phyloP scores from a whole-genome alignment of 805 yeast genomes.

The Hanseniaspora lachancei region DNA sequence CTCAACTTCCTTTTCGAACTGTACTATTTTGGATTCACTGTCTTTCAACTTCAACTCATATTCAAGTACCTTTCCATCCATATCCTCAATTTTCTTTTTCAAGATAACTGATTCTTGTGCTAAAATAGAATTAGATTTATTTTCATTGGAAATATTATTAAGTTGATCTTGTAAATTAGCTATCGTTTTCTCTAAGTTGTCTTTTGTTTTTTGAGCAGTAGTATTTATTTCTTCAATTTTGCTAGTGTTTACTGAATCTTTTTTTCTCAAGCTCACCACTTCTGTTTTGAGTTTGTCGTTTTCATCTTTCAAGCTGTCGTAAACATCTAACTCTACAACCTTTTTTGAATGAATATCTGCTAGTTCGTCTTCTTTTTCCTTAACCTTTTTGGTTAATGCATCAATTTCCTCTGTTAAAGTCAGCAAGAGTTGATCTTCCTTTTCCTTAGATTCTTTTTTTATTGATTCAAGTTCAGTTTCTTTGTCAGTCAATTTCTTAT shows the following conservation, averaged over 20 bases:
- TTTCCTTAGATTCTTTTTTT: neutral
- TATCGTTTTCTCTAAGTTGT: neutral
- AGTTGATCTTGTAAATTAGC: neutral
- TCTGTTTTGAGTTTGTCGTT: constrained; percentile 16
- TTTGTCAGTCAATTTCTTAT: constrained; percentile 12
- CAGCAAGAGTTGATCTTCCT: neutral
- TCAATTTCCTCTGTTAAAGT: constrained; percentile 5
- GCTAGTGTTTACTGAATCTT: constrained; percentile 23
- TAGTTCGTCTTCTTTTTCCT: neutral
- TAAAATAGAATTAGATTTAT: neutral
- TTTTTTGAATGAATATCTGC: constrained; percentile 3
- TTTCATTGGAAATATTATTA: neutral
- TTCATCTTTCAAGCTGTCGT: constrained; percentile 16
- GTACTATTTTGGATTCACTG: neutral
- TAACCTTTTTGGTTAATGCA: neutral
- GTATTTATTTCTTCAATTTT: constrained; percentile 24
- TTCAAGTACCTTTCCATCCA: constrained; percentile 14
- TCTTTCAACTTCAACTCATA: constrained; percentile 1
- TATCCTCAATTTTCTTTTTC: constrained; percentile 23
- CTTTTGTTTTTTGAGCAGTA: neutral
- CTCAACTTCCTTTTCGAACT: neutral
- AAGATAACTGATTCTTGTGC: constrained; percentile 12
- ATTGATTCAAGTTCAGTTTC: constrained; percentile 9
- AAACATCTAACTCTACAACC: neutral
- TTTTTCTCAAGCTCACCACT: constrained; percentile 14